Evolutionary conservation across 352 stramenopile genomes (phyloP), one percentile per base, ranked within the genome.

Genomic region (Blastocystis sp.): DNA sequence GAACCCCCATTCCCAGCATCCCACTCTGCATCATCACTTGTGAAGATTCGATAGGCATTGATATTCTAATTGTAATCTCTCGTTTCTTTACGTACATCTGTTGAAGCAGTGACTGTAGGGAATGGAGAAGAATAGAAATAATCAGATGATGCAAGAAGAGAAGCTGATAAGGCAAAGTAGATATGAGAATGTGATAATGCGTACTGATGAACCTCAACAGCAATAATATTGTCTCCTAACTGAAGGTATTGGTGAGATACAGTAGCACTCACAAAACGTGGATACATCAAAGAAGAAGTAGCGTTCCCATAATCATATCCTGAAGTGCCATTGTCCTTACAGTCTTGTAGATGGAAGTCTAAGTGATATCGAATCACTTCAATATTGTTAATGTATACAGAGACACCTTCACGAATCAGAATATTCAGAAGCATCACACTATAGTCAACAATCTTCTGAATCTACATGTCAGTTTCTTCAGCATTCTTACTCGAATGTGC

Each of bases 181-280:
- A 74, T 27, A n/a, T 46, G 21, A 6, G 63, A 46, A 3, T 43
- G 14, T 9, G 32, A 12, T 27, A 27, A 7, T 1, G 51, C 19
- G 63, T 46, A 21, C 19, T 46, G 63, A 43, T 49, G 63, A 46
- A 74, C 49, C 35, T 74, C 63, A 37, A 43, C 63, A 27, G 63
- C 63, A 21, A 74, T 74, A 32, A 46, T 27, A 46, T 74, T 74
- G 11, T 11, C 63, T 37, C 63, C 63, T 7, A 52, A 6, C 1
- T 74, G 63, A 3, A 74, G 63, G 14, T 46, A 74, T 32, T 52
- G 63, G 32, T 74, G 63, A n/a, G 63, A 74, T 24, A 74, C 24
- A 43, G 63, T 52, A n/a, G 63, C 63, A n/a, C 29, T 43, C 27
- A 46, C 42, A 32, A 54, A 74, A n/a, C 63, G 63, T n/a, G 63